Base-by-base conservation (phyloP, 2,329 filamentous ascomycete species). In the Talaromyces albobiverticillius region DNA sequence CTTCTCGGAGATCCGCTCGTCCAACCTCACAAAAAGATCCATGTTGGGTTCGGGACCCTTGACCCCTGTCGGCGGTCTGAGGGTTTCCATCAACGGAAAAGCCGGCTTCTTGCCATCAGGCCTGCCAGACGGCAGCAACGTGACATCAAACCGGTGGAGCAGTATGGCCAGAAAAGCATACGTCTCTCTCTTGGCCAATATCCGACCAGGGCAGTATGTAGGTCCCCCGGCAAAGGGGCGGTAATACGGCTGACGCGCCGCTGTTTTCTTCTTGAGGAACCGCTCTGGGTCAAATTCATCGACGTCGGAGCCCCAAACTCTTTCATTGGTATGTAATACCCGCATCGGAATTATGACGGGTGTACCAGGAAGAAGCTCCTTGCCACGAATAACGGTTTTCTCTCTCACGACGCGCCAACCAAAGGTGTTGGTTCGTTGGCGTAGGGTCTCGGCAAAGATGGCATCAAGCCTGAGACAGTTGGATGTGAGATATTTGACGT, bases 31-130 rank as follows among this genome's bases (percentile, higher is more conserved):
- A 25, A 48, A 25, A 18, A 48, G 31, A 38, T 48, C 31, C 46
- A 48, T 48, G 7, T 48, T 25, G 5, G 11, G 46, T 13, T 18
- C 29, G 13, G 46, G 46, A 3, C 46, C 46, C 5, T 48, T 23
- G 46, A 36, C 41, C 41, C 41, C 41, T 18, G 41, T 45, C 22
- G 41, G 41, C 20, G 41, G 41, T 14, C 41, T 48, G 20, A 6
- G 7, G 8, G 46, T 16, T 48, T 48, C 46, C 46, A 48, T 48
- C 31, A 38, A 48, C 14, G 46, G 46, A 22, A 48, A 48, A 48
- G 31, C 31, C 20, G 9, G 46, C 13, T 48, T 48, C 31, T 29
- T 25, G 3, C n/a, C 34, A n/a, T n/a, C n/a, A n/a, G n/a, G 13
- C 16, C 16, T 7, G 31, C 8, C 5, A 29, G 26, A 29, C 14